Conservation (phyloP, 352 stramenopile species). For the Phytopythium ostracodes region DNA sequence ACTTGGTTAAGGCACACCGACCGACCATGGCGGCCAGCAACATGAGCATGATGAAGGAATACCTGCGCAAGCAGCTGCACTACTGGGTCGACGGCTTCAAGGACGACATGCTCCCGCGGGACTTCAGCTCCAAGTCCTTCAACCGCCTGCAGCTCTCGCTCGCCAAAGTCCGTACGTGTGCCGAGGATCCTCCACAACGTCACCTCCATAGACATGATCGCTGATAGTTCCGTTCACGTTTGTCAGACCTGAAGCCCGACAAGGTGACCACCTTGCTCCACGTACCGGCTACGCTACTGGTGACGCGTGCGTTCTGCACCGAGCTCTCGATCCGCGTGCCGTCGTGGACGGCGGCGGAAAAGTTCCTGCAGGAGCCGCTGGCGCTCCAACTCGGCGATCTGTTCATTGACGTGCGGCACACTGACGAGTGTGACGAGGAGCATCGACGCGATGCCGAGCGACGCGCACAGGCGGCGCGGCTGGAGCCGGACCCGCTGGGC, state of each 20-base stretch:
- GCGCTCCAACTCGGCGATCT: conserved; percentile 43
- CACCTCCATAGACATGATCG: not conserved
- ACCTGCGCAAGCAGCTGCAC: conserved; percentile 55
- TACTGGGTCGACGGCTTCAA: conserved; percentile 67
- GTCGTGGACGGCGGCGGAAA: conserved; percentile 48
- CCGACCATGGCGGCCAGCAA: conserved; percentile 17
- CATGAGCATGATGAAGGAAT: conserved; percentile 59
- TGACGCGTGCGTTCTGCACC: conserved; percentile 46
- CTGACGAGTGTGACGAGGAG: conserved; percentile 43
- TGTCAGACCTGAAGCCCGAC: conserved; percentile 58
- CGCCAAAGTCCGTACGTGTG: conserved; percentile 37
- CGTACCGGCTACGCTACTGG: conserved; percentile 39
- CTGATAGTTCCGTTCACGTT: not conserved
- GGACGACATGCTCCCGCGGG: conserved; percentile 50
- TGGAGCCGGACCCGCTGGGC: conserved; percentile 55
- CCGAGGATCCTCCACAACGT: not conserved
- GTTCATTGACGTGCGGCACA: conserved; percentile 42
- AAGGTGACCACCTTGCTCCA: conserved; percentile 44
- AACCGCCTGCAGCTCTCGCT: conserved; percentile 41
- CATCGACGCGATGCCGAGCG: conserved; percentile 25
- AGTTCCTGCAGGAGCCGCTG: conserved; percentile 51
- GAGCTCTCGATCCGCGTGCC: conserved; percentile 55
- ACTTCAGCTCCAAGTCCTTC: conserved; percentile 49
- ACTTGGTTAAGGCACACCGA: too few species aligned
- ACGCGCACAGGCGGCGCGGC: conserved; percentile 26